Evolutionary conservation across 257 asterid genomes (phyloP), one percentile per base, ranked within the genome.

Genomic region (Ballota nigra): DNA sequence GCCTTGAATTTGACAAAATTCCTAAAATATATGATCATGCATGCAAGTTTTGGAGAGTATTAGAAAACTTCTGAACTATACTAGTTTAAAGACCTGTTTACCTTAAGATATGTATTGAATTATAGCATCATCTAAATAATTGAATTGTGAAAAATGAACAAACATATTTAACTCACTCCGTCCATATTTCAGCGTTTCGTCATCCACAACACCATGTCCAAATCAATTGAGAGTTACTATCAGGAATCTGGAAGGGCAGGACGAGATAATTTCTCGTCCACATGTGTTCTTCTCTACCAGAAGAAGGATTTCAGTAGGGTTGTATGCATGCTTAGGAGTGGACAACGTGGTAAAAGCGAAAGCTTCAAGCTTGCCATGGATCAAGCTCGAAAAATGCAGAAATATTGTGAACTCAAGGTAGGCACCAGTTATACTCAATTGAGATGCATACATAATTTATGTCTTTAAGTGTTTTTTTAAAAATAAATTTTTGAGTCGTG

Each of bases 241-340:
- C 97, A 92, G 81, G 98, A 95, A 89, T 92, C 99, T 33, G 99
- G 99, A 78, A 84, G 99, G 85, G 97, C 99, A 4, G 99, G 99
- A 66, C 84, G 98, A 70, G 98, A 89, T 77, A 79, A 81, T 73
- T 81, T 82, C 40, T 77, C 96, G 41, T 80, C 99, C 57, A 81
- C 89, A 24, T 95, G 99, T 68, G 51, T 88, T 45, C 83, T 86
- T 73, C 79, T 95, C 29, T 95, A 92, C 77, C 99, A 87, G 81
- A 89, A 75, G 90, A 92, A 95, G 85, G 99, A 95, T 80, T 95
- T 92, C 84, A 91, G 98, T 74, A 85, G 98, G 65, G 86, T 92
- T 22, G 97, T 91, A 24, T 91, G 98, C 79, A 88, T 95, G 99
- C 86, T 95, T 79, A 85, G 98, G 83, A 92, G 86, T 68, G 97